Evolutionary conservation across 2,329 filamentous ascomycete species (phyloP).

Genomic region (Xylaria sp.): DNA sequence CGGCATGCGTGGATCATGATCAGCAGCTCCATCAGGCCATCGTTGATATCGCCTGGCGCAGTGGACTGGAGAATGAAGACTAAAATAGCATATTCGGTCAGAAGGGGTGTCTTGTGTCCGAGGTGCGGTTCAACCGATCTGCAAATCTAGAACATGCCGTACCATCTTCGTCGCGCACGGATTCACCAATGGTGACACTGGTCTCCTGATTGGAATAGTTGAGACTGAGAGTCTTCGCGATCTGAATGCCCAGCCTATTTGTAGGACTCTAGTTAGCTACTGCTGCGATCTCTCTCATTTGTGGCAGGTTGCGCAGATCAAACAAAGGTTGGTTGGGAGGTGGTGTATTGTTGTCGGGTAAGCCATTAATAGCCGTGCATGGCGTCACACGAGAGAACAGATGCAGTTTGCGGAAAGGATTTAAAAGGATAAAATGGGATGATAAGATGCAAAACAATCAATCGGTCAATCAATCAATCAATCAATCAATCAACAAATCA

Average conservation of each 20-base stretch:
- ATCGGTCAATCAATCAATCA: constrained; percentile 6
- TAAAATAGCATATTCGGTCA: constrained; percentile 33
- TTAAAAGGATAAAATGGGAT: not conserved
- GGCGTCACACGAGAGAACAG: constrained; percentile 16
- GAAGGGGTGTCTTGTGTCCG: constrained; percentile 56
- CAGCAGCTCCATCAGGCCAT: constrained; percentile 96
- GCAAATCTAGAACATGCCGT: constrained; percentile 42
- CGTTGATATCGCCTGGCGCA: constrained; percentile 94
- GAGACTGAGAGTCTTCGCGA: constrained; percentile 81
- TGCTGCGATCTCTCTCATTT: constrained; percentile 1
- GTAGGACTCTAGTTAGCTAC: constrained; percentile 30
- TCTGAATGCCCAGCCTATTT: constrained; percentile 76
- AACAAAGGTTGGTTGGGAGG: not conserved
- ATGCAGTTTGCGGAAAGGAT: not conserved
- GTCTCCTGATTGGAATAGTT: constrained; percentile 91
- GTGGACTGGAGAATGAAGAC: constrained; percentile 98
- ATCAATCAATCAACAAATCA: constrained; percentile 4
- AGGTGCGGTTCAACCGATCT: constrained; percentile 44
- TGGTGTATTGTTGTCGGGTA: not conserved
- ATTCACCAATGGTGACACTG: constrained; percentile 93
- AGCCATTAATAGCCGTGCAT: constrained; percentile 24
- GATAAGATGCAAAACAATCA: constrained; percentile 19
- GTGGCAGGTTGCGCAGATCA: constrained; percentile 19
- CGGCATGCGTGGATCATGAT: constrained; percentile 97
- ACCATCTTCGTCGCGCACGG: constrained; percentile 92